Evolutionary conservation across 257 asterid genomes (phyloP).

Genomic region (Nicotiana obtusifolia): DNA sequence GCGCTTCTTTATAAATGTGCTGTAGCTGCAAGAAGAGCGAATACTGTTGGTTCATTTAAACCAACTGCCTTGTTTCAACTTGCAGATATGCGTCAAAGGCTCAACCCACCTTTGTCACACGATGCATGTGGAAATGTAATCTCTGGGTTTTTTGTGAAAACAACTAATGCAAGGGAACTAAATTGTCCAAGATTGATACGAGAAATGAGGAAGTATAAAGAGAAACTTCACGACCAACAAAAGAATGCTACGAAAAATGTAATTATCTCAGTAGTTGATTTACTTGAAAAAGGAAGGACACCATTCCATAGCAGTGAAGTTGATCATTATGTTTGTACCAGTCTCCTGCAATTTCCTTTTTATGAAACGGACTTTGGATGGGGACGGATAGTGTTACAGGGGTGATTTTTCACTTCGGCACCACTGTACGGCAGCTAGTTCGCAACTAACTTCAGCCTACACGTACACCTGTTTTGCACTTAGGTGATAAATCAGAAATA

Average conservation of each 20-base stretch:
- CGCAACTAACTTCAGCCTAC: no score
- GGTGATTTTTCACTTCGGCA: no score
- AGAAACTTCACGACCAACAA: background rate
- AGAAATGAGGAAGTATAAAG: background rate
- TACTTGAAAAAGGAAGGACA: background rate
- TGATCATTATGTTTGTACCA: background rate
- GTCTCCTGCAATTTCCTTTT: background rate
- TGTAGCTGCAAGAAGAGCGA: background rate
- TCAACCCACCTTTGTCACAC: background rate
- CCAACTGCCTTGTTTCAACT: background rate
- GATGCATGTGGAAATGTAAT: background rate
- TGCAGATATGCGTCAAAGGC: background rate
- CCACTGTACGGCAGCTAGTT: no score
- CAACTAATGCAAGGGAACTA: background rate
- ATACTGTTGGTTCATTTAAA: background rate
- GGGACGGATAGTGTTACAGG: no score
- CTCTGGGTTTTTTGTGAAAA: background rate
- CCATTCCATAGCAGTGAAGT: background rate
- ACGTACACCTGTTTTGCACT: no score
- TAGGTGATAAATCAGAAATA: no score
- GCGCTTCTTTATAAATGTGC: background rate
- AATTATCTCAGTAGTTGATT: background rate
- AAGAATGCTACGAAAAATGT: background rate
- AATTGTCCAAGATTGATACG: background rate
- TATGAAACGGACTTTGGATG: conserved; percentile 15